Conservation (phyloP, 257 asterid genomes). For the Solanum arcanum region DNA sequence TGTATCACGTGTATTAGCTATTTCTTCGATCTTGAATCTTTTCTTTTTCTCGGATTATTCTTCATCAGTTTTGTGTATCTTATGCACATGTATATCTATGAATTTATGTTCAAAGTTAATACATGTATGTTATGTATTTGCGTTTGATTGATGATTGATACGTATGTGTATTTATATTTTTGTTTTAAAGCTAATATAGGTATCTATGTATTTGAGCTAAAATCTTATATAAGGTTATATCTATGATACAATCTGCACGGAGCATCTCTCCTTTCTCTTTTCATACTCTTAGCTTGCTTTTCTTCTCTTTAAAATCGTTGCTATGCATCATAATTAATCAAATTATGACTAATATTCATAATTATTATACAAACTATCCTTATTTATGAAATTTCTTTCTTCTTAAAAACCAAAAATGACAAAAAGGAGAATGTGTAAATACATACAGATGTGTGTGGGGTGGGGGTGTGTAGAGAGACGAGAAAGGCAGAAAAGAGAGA, state of each 20-base stretch:
- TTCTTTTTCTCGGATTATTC: too few species aligned
- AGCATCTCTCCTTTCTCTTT: background rate
- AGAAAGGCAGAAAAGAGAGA: too few species aligned
- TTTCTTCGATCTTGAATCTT: too few species aligned
- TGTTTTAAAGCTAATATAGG: background rate
- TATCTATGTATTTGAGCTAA: background rate
- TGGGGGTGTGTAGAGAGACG: too few species aligned
- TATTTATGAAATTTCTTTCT: background rate
- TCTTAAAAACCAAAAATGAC: background rate
- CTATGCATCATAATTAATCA: background rate
- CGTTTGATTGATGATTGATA: background rate
- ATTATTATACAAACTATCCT: too few species aligned
- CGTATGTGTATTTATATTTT: background rate
- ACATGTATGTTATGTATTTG: background rate
- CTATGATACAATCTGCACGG: background rate
- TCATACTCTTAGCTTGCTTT: background rate
- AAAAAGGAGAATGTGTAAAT: background rate
- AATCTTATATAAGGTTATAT: background rate
- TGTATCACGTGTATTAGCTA: too few species aligned
- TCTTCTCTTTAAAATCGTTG: background rate
- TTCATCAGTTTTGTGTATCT: too few species aligned
- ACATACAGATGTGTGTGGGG: too few species aligned
- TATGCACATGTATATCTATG: too few species aligned
- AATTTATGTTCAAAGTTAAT: too few species aligned
- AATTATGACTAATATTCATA: too few species aligned